Evolutionary conservation across 2,329 filamentous ascomycete species (phyloP), one percentile per base, ranked within the genome.

Genomic region (Leptodontidium sp.): DNA sequence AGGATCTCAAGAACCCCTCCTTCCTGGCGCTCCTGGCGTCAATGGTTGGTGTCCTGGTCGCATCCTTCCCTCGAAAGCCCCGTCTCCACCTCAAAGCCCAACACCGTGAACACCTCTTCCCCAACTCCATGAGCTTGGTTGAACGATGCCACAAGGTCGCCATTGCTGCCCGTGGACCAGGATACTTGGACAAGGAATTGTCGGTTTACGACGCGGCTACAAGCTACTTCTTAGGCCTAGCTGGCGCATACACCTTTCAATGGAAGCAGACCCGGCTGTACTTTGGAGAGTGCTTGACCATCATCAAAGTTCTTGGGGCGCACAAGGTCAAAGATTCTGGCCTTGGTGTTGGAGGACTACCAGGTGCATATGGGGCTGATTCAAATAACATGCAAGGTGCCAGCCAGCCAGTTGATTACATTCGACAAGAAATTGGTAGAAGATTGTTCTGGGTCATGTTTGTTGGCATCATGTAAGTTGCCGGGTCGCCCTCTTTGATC

Each of bases 361-460:
- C 75, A 15, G 65, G 67, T 26, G 61, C 71, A 12, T 75, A 68
- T 70, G 76, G 75, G 29, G 72, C 67, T 52, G 70, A 71, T n/a
- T 57, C 52, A 29, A 66, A 50, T 47, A 45, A 17, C 52, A 67
- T 65, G 49, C 68, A 73, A 26, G 62, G 43, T 40, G 65, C 65
- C 35, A 14, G 66, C 12, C 64, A 73, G 35, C 64, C 67, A 45
- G 65, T 91, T 69, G 90, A 93, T 74, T 90, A 91, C 61, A 86
- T 94, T 63, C 89, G 90, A 75, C 88, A 90, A 75, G 90, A 94
- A 79, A 86, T 92, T 58, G 88, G 91, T 58, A 91, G 92, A 77
- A 87, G 91, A 71, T 90, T 97, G 50, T 97, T 97, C 78, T 97
- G 94, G 90, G 90, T 92, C 26, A 85, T 94, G 73, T 89, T 96